Percentiles rank a stretch among this genome's conserved stretches.
Evolutionary conservation across 345 rosid species (phyloP).

Genomic region (Populus euphratica): DNA sequence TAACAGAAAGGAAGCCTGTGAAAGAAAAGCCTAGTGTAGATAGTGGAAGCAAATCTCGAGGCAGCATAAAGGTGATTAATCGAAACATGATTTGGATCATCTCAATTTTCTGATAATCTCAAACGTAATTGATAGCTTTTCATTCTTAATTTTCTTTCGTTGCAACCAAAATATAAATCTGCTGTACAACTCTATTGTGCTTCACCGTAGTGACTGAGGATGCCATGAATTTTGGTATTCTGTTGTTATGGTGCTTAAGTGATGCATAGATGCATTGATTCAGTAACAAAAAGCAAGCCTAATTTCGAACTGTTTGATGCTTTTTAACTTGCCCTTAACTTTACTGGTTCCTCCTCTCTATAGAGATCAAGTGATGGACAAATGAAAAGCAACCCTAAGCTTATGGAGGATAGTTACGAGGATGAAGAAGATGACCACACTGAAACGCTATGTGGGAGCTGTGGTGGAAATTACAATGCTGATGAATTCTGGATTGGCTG

Average conservation of each 20-base stretch:
- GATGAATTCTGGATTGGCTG: conserved; percentile 91
- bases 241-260: background rate
- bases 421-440: conserved; percentile 87
- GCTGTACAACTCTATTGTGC: background rate
- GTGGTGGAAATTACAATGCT: conserved; percentile 70
- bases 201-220: background rate
- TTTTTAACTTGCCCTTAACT: background rate
- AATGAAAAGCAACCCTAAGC: conserved; percentile 50
- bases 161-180: background rate
- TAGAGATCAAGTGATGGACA: conserved; percentile 73
- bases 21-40: conserved; percentile 87
- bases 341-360: background rate
- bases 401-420: conserved; percentile 51
- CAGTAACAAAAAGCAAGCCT: background rate
- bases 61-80: conserved; percentile 60
- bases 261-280: background rate
- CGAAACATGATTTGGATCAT: background rate
- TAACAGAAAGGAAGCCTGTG: conserved; percentile 76
- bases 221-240: background rate
- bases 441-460: conserved; percentile 77
- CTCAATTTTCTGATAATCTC: background rate
- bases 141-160: background rate
- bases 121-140: background rate
- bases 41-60: conserved; percentile 78
- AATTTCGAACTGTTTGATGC: background rate